Base-by-base conservation (phyloP, 106 monocot species). In the Vanilla planifolia region DNA sequence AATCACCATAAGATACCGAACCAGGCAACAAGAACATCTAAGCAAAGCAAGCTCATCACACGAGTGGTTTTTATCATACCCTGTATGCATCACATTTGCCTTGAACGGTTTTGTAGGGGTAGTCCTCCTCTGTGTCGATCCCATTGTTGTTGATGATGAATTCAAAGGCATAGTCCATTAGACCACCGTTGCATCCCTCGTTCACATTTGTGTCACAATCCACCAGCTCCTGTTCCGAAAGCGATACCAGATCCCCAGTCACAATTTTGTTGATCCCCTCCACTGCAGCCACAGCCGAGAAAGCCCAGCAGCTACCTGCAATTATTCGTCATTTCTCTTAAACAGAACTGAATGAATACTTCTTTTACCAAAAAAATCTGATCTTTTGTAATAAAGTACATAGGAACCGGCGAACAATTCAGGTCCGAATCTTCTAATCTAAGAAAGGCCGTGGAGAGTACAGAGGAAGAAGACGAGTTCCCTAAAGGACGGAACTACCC, bases 291-390 rank as follows among this genome's bases (percentile, higher is more conserved):
- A 87, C 51, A 1, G 86, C 36, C 7, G 86, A 78, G 60, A 81
- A 86, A 0, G 86, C 78, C 80, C 86, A 86, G 61, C 86, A 86
- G 29, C 81, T 78, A 32, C 86, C 81, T 86, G 53, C 27, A 30
- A 53, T 37, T 10, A 37, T 37, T 37, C 37, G 10, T 6, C 5
- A 37, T 6, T 37, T 10, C 37, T 5, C 5, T 37, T 6, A 37
- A 37, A 5, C 37, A 6, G 37, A n/a, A n/a, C n/a, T n/a, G n/a
- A n/a, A n/a, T n/a, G n/a, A n/a, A n/a, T n/a, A n/a, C n/a, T n/a
- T n/a, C n/a, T n/a, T n/a, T n/a, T n/a, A 48, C 11, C 0, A 25
- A 48, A 23, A 2, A 8, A 48, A 48, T 26, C 6, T 28, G 0
- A 30, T 9, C 6, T 3, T 22, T 45, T n/a, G 5, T 21, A 48